phyloP scores from a whole-genome alignment of 2,329 filamentous ascomycete species.

The Westerdykella aurantiaca region DNA sequence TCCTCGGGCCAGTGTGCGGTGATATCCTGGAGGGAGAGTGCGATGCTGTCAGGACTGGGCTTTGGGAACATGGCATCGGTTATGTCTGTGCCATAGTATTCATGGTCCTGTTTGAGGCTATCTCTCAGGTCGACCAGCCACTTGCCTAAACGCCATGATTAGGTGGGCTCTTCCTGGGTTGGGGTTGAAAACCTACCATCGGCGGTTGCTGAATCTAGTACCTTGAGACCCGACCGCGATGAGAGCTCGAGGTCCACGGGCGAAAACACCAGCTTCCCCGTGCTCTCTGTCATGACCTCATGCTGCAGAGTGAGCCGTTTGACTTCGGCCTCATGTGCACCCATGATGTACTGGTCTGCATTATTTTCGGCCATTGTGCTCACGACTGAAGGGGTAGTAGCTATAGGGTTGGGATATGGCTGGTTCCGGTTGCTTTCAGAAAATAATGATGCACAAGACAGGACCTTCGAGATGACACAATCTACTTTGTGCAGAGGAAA shows the following conservation, averaged over 20 bases:
- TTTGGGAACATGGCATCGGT: background rate
- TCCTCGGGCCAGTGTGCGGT: constrained; percentile 5
- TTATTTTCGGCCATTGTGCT: no score
- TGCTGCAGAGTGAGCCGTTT: constrained; percentile 3
- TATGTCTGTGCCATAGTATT: constrained; percentile 4
- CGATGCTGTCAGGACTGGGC: no score
- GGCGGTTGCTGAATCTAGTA: constrained; percentile 6
- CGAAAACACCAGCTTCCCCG: constrained; percentile 2
- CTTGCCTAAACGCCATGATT: background rate
- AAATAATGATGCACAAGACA: no score
- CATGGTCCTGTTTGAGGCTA: background rate
- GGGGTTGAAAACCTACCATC: constrained; percentile 1
- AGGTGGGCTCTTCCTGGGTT: background rate
- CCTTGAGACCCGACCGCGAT: background rate
- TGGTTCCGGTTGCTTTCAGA: no score
- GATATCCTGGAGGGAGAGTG: constrained; percentile 2
- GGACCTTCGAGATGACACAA: no score
- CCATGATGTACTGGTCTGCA: no score
- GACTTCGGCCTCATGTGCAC: constrained; percentile 1
- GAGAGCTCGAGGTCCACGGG: constrained; percentile 1
- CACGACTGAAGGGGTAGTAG: no score
- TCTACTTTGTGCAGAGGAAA: no score
- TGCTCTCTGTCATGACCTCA: constrained; percentile 2
- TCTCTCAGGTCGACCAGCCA: constrained; percentile 2
- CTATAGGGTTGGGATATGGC: no score